Percentiles rank a stretch among this genome's conserved stretches.
Conservation (phyloP, 176 grass and related monocot genomes). For the Pontederia crassipes region DNA sequence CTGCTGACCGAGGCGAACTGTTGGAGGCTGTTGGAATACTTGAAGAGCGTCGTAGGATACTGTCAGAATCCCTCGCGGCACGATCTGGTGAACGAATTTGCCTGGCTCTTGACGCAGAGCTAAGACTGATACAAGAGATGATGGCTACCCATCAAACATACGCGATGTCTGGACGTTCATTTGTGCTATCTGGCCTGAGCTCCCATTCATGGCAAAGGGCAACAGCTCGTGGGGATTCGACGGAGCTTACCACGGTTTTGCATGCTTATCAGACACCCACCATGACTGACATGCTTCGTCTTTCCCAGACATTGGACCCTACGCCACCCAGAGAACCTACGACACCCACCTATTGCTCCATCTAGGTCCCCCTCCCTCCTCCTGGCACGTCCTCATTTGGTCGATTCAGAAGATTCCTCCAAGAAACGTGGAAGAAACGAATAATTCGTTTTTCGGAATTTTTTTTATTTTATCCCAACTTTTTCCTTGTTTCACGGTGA, state of each 20-base stretch:
- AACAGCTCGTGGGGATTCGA: conserved; percentile 66
- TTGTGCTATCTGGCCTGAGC: conserved; percentile 68
- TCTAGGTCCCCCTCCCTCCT: conserved; percentile 11
- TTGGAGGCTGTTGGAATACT: conserved; percentile 53
- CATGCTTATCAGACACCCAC: conserved; percentile 78
- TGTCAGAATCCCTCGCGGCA: conserved; percentile 36
- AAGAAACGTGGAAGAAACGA: neutral
- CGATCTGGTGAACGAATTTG: conserved; percentile 39
- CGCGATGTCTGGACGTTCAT: conserved; percentile 65
- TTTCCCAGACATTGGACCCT: conserved; percentile 50
- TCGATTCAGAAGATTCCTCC: neutral
- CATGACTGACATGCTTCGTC: conserved; percentile 86
- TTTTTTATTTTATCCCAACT: neutral
- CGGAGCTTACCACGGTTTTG: conserved; percentile 31
- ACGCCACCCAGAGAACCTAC: neutral
- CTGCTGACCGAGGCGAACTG: conserved; percentile 46
- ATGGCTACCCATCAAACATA: conserved; percentile 62
- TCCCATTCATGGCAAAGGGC: conserved; percentile 82
- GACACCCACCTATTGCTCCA: conserved; percentile 1
- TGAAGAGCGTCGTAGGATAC: conserved; percentile 29
- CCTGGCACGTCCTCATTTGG: neutral
- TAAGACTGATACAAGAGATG: conserved; percentile 75
- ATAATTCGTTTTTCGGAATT: neutral
- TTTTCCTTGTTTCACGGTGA: neutral
- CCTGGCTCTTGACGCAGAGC: conserved; percentile 49